Base-by-base conservation (phyloP, 129 eudicot genomes). In the Escallonia herrerae region DNA sequence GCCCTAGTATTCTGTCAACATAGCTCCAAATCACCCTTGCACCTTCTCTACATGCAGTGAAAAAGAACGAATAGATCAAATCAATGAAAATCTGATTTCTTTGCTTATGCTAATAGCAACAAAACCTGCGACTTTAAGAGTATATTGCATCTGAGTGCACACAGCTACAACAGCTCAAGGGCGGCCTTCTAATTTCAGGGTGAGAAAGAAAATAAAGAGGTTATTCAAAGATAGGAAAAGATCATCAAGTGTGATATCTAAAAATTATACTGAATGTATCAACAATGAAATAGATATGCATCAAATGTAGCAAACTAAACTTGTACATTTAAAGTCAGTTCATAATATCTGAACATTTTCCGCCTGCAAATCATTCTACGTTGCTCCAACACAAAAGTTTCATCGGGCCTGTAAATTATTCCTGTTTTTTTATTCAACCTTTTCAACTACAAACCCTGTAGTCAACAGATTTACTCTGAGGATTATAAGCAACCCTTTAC, bases 11-110 rank as follows among this genome's bases (percentile, higher is more conserved):
- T 68, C 99, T 81, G 87, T 94, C 97, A 56, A 89, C 99, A 46
- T 94, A 89, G 64, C 97, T 80, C 99, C 99, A 94, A 7, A 94
- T 77, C 37, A 94, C 99, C 77, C 90, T 81, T 45, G 99, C 97
- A 44, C 99, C 99, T 94, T 94, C 99, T 79, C 99, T 94, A 83
- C 78, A 82, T 63, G 68, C 38, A 15, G 40, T 65, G 38, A 47
- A 2, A 15, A 63, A 63, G 3, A 54, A 15, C 56, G 33, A 22
- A 22, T n/a, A n/a, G n/a, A n/a, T n/a, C n/a, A n/a, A n/a, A n/a
- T n/a, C n/a, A n/a, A n/a, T 22, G 33, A 22, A 22, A 1, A 0
- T 22, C 33, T 22, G 33, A 22, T 22, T 22, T 22, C 33, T 22
- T 22, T 0, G 33, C 33, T 22, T 22, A 22, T 22, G 33, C 33